These are phyloP conservation scores for Wickerhamomyces bisporus DNA, from an alignment of 805 yeast species.

Conservation along the genomic window DNA sequence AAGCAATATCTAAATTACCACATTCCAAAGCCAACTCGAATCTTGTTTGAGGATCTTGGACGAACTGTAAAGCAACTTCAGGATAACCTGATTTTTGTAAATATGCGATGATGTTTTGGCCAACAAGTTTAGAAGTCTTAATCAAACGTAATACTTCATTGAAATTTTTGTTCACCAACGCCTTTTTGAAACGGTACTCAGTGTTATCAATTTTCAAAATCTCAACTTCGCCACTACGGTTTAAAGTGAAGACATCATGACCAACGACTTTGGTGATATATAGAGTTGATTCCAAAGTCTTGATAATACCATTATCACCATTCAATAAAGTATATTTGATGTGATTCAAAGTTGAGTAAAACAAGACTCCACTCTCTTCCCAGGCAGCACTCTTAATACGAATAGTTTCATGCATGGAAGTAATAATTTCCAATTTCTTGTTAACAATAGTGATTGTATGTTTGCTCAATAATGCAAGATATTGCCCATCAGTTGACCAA, in stretches of 20 bases:
- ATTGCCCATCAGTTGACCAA: conserved; percentile 86
- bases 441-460: conserved; percentile 89
- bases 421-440: conserved; percentile 67
- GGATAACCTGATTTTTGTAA: conserved; percentile 94
- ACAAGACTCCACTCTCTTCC: conserved; percentile 90
- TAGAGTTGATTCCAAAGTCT: conserved; percentile 83
- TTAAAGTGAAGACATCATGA: conserved; percentile 70
- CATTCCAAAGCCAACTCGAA: conserved; percentile 94
- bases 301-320: conserved; percentile 93
- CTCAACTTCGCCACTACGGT: conserved; percentile 81
- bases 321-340: conserved; percentile 88
- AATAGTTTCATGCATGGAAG: conserved; percentile 92
- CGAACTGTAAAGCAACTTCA: conserved; percentile 95
- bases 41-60: conserved; percentile 92
- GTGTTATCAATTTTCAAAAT: conserved; percentile 84
- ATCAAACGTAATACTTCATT: conserved; percentile 88
- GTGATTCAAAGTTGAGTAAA: conserved; percentile 93
- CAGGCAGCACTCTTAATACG: conserved; percentile 95
- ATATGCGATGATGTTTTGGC: conserved; percentile 94
- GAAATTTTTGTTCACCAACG: conserved; percentile 84
- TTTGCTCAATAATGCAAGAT: conserved; percentile 83
- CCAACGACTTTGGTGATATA: conserved; percentile 74
- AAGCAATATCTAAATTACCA: conserved; percentile 83
- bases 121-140: conserved; percentile 84
- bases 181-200: conserved; percentile 93